Evolutionary conservation across 148 eudicot genomes (phyloP).

Genomic region (Arbutus unedo): DNA sequence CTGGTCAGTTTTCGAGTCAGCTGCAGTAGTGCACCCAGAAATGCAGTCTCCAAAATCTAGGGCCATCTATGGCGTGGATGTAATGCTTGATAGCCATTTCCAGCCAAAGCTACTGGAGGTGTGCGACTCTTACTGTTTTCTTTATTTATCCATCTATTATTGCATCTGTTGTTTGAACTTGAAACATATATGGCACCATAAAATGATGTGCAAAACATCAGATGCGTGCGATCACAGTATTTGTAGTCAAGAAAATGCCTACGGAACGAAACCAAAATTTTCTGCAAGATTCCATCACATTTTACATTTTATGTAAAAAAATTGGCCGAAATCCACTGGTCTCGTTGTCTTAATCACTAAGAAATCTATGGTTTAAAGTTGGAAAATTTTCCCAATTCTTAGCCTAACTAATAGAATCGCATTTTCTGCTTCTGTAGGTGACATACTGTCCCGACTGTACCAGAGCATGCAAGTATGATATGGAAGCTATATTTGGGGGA

Average conservation of each 20-base stretch:
- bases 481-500: conserved; percentile 38
- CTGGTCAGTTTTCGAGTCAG: conserved; percentile 81
- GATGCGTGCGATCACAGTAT: background rate
- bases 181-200: background rate
- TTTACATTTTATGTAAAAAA: background rate
- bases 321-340: background rate
- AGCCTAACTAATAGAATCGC: background rate
- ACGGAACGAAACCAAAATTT: background rate
- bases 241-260: background rate
- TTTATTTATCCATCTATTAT: background rate
- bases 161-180: background rate
- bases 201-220: background rate
- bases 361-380: background rate
- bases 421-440: conserved; percentile 43
- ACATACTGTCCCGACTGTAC: conserved; percentile 94
- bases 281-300: background rate
- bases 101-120: conserved; percentile 93
- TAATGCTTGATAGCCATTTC: conserved; percentile 79
- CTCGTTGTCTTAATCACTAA: too few relatives aligned
- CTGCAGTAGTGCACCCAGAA: conserved; percentile 75
- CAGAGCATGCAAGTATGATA: conserved; percentile 82
- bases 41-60: conserved; percentile 78
- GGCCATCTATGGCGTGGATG: conserved; percentile 95
- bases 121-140: conserved; percentile 4
- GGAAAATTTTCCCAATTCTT: background rate